Conservation (phyloP, 2,329 filamentous ascomycete species). For the Emmonsiellopsis sp. region DNA sequence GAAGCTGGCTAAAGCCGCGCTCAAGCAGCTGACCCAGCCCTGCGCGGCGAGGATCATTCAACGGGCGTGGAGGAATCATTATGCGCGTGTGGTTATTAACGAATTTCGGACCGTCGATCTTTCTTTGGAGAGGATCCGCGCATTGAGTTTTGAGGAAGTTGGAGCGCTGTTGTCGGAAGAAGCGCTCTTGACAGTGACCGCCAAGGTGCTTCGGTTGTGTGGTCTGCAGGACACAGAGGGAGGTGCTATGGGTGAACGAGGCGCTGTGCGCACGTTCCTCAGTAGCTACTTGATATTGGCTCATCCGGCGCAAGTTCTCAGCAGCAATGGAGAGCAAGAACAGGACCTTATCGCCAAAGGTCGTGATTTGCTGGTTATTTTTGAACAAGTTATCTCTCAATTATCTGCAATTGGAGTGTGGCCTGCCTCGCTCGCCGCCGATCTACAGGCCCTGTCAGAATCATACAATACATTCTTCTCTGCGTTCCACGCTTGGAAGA, state of each 20-base stretch:
- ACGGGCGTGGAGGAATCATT: slow-evolving; percentile 45
- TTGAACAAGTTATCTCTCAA: slow-evolving; percentile 44
- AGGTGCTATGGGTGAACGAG: slow-evolving; percentile 38
- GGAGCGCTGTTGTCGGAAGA: slow-evolving; percentile 46
- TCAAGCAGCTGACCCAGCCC: slow-evolving; percentile 37
- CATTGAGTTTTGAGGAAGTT: slow-evolving; percentile 50
- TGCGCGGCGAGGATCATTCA: slow-evolving; percentile 50
- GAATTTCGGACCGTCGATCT: slow-evolving; percentile 44
- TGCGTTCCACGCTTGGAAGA: slow-evolving; percentile 57
- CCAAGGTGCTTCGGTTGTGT: slow-evolving; percentile 47
- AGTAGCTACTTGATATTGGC: slow-evolving; percentile 54
- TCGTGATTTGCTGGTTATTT: slow-evolving; percentile 46
- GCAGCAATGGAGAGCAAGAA: slow-evolving; percentile 53
- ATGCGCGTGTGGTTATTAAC: slow-evolving; percentile 39
- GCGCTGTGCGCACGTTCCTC: slow-evolving; percentile 51
- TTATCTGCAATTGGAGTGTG: slow-evolving; percentile 35
- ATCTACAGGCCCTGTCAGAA: slow-evolving; percentile 42
- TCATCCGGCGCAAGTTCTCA: slow-evolving; percentile 52
- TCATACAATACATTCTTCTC: slow-evolving; percentile 51
- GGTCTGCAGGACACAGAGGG: slow-evolving; percentile 44
- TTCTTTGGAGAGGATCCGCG: slow-evolving; percentile 42
- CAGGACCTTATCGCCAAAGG: slow-evolving; percentile 53
- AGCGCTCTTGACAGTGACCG: slow-evolving; percentile 43
- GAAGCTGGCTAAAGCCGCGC: slow-evolving; percentile 26
- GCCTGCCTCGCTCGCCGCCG: slow-evolving; percentile 35